These are phyloP conservation scores for Dothideomycetes sp. DNA, from an alignment of 2,329 filamentous ascomycete genomes.

Conservation along the genomic window DNA sequence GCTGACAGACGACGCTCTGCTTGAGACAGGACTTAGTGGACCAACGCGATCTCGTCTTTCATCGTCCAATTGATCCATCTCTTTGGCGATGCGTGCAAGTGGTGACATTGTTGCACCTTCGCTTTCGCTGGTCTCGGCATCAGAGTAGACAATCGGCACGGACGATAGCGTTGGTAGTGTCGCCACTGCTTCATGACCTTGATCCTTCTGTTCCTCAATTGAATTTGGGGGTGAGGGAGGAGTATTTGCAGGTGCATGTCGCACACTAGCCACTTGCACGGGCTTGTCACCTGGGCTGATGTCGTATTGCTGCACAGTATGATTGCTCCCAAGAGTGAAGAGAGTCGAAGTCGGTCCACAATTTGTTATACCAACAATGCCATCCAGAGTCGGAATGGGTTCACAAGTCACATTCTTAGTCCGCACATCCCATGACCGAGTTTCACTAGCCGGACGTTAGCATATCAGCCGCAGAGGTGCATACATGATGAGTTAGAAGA, in stretches of 20 bases:
- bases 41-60: constrained; percentile 51
- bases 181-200: constrained; percentile 20
- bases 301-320: constrained; percentile 91
- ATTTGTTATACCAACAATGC: constrained; percentile 70
- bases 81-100: constrained; percentile 61
- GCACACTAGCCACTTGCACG: constrained; percentile 72
- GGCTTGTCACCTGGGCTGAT: constrained; percentile 61
- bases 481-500: no score
- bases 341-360: constrained; percentile 85
- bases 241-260: constrained; percentile 68
- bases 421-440: constrained; percentile 89
- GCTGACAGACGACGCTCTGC: constrained; percentile 50
- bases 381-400: constrained; percentile 71
- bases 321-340: constrained; percentile 80
- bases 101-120: constrained; percentile 53
- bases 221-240: constrained; percentile 77
- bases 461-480: no score
- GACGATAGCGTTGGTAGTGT: constrained; percentile 19
- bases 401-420: constrained; percentile 96
- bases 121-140: constrained; percentile 65
- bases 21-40: constrained; percentile 56
- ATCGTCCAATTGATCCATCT: constrained; percentile 53
- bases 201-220: constrained; percentile 56
- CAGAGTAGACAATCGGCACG: constrained; percentile 24
- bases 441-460: no score